These are phyloP conservation scores for Fistulifera pelliculosa DNA, from an alignment of 108 stramenopile genomes.

Conservation along the genomic window DNA sequence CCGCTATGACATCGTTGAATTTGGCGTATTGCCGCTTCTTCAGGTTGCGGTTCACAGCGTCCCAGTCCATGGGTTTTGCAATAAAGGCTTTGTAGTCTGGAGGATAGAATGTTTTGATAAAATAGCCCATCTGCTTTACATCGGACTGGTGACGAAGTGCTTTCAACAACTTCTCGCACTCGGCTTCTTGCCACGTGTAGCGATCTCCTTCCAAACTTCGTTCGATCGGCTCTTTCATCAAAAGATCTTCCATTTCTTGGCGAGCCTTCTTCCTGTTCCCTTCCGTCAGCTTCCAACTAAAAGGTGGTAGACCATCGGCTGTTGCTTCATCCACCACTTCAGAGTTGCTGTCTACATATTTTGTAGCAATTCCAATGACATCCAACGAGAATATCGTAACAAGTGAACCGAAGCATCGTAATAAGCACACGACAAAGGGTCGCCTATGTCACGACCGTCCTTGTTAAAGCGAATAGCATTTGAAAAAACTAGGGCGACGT, in stretches of 20 bases:
- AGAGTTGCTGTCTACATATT: conserved; percentile 37
- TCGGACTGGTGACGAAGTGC: conserved; percentile 68
- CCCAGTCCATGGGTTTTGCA: conserved; percentile 80
- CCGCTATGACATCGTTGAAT: conserved; percentile 55
- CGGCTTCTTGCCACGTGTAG: conserved; percentile 67
- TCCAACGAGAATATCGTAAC: conserved; percentile 73
- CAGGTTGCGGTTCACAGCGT: conserved; percentile 48
- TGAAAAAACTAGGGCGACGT: conserved; percentile 67
- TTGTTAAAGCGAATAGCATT: conserved; percentile 80
- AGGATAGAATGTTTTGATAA: conserved; percentile 55
- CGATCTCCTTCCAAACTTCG: conserved; percentile 62
- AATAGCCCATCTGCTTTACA: conserved; percentile 57
- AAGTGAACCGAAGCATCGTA: conserved; percentile 81
- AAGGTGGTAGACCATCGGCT: conserved; percentile 29
- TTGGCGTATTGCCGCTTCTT: conserved; percentile 59
- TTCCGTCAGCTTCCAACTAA: conserved; percentile 63
- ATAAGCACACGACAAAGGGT: conserved; percentile 77
- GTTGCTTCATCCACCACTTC: conserved; percentile 24
- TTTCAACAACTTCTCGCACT: conserved; percentile 78
- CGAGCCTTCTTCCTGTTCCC: conserved; percentile 58
- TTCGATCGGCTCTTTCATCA: conserved; percentile 63
- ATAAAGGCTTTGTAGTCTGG: conserved; percentile 73
- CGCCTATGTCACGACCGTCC: conserved; percentile 72
- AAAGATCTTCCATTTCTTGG: conserved; percentile 73
- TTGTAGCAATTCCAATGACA: conserved; percentile 63